Evolutionary conservation across 1,139 yeast species (phyloP).

Genomic region (Wickerhamiella pararugosa): DNA sequence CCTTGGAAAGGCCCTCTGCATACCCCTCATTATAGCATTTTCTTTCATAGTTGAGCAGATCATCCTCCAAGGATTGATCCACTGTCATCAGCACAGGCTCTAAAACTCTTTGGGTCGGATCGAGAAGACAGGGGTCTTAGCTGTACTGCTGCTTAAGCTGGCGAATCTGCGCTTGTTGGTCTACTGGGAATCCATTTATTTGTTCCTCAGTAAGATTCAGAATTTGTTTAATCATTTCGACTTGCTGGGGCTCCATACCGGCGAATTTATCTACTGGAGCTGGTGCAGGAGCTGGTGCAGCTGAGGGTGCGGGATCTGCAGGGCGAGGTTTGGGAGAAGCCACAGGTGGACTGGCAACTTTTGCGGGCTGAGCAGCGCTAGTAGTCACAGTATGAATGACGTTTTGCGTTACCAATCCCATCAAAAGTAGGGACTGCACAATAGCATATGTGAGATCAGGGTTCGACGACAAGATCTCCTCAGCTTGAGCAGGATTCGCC

Average conservation of each 20-base stretch:
- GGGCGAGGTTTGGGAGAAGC: neutral
- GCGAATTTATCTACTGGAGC: slow-evolving; percentile 11
- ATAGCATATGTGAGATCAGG: slow-evolving; percentile 74
- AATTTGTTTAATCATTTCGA: slow-evolving; percentile 32
- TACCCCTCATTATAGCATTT: slow-evolving; percentile 46
- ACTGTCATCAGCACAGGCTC: slow-evolving; percentile 1
- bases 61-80: slow-evolving; percentile 8
- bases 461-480: slow-evolving; percentile 45
- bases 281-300: slow-evolving; percentile 3
- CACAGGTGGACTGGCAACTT: neutral
- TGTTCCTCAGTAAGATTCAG: slow-evolving; percentile 51
- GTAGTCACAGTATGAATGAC: slow-evolving; percentile 26
- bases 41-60: slow-evolving; percentile 13
- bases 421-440: slow-evolving; percentile 55
- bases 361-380: slow-evolving; percentile 7
- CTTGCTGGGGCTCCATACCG: slow-evolving; percentile 22
- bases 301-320: slow-evolving; percentile 5
- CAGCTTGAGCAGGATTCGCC: slow-evolving; percentile 49
- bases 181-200: slow-evolving; percentile 42
- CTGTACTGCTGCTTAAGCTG: slow-evolving; percentile 6
- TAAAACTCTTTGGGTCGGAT: neutral
- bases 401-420: slow-evolving; percentile 43
- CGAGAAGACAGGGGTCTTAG: neutral
- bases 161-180: slow-evolving; percentile 29
- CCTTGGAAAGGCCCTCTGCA: slow-evolving; percentile 34